A percentile compares a stretch with the other conserved stretches of the same genome.
Evolutionary conservation across 2,329 filamentous ascomycete genomes (phyloP).

Genomic region (Hypoxylon sp.): DNA sequence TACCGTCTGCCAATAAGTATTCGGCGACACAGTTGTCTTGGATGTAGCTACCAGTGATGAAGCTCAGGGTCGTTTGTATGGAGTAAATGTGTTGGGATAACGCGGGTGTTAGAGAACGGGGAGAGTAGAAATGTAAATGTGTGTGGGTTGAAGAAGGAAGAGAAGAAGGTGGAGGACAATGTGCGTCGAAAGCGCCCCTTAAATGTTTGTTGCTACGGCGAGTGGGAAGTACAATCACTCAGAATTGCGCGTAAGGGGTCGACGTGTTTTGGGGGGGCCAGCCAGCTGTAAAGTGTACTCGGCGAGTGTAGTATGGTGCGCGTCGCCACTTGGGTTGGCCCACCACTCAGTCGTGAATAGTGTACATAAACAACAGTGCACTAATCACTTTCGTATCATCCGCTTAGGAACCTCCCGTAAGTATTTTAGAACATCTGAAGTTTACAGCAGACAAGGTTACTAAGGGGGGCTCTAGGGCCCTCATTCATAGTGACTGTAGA

Average conservation of each 20-base stretch:
- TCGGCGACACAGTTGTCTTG: neutral
- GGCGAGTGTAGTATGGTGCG: conserved; percentile 15
- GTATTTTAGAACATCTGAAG: neutral
- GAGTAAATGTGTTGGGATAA: neutral
- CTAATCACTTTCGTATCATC: neutral
- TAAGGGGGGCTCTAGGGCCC: neutral
- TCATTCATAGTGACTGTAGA: too few species aligned
- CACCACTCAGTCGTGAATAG: too few species aligned
- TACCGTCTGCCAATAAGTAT: neutral
- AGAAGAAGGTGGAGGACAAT: neutral
- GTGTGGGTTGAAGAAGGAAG: neutral
- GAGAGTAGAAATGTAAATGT: neutral
- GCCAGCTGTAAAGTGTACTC: neutral
- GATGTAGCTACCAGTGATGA: neutral
- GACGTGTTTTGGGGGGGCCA: neutral
- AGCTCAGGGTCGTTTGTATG: neutral
- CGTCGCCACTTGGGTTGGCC: neutral
- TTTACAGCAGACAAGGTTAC: neutral
- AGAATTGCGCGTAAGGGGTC: neutral
- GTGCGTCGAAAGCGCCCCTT: neutral
- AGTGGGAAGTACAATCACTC: neutral
- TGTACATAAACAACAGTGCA: neutral
- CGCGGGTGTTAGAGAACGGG: neutral
- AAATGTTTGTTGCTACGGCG: neutral
- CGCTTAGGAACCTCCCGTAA: neutral